Percentiles rank a stretch among this genome's conserved stretches.
phyloP scores from a whole-genome alignment of 768 basidiomycete genomes.

The Rhodotorula sphaerocarpa region DNA sequence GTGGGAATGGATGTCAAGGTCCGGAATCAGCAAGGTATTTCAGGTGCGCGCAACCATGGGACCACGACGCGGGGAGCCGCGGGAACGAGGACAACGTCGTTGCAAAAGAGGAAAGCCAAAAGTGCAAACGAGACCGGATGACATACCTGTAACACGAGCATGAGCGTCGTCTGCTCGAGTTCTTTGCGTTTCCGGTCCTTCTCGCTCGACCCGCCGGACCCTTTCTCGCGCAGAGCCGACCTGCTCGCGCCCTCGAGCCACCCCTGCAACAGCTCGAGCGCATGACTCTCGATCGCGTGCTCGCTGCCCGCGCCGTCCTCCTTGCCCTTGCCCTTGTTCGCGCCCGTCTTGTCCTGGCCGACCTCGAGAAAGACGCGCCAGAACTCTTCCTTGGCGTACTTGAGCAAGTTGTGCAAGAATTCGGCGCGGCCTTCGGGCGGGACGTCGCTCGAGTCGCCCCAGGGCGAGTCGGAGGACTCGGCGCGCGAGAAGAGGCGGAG shows the following conservation, averaged over 20 bases:
- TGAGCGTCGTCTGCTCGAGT: constrained; percentile 18
- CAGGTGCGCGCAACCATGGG: too few relatives aligned
- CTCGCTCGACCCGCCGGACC: neutral
- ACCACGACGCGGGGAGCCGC: too few relatives aligned
- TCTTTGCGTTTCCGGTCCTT: constrained; percentile 10
- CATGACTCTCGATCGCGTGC: neutral
- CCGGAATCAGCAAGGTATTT: too few relatives aligned
- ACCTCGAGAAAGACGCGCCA: constrained; percentile 13
- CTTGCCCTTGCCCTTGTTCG: constrained; percentile 3
- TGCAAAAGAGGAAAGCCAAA: neutral
- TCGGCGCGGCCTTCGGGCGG: constrained; percentile 24
- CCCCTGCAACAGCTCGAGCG: constrained; percentile 8
- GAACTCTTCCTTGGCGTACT: constrained; percentile 17
- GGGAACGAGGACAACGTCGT: too few relatives aligned
- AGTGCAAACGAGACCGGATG: neutral
- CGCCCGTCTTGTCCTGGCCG: neutral
- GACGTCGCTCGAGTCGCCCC: constrained; percentile 24
- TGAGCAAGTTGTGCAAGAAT: neutral
- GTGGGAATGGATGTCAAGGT: neutral
- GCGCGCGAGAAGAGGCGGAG: constrained; percentile 9
- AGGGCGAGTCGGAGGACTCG: neutral
- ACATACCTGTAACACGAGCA: constrained; percentile 15
- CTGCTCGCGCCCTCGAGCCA: constrained; percentile 14
- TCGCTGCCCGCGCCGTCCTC: neutral
- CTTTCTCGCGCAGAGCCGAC: neutral